phyloP scores from a whole-genome alignment of 2,329 filamentous ascomycete species.

The Karstenula rhodostoma region DNA sequence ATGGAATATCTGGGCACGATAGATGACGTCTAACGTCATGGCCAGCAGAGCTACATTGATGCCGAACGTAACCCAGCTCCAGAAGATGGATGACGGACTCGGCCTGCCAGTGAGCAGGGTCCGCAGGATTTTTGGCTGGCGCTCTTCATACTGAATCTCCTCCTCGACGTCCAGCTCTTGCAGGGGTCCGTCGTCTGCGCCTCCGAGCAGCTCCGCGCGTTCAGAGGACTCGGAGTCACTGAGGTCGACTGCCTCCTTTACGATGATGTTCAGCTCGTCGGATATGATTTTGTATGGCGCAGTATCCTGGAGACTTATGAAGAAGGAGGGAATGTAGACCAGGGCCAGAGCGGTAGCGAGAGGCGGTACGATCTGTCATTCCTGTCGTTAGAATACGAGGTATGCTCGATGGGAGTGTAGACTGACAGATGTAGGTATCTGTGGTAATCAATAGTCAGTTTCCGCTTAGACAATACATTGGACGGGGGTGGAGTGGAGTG shows the following conservation, averaged over 20 bases:
- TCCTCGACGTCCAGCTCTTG: conserved; percentile 68
- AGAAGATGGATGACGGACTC: conserved; percentile 70
- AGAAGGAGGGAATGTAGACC: conserved; percentile 71
- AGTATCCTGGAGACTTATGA: conserved; percentile 65
- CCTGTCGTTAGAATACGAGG: conserved; percentile 18
- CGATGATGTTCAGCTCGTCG: conserved; percentile 64
- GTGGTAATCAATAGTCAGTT: conserved; percentile 23
- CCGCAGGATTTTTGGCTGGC: conserved; percentile 64
- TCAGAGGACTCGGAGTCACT: conserved; percentile 40
- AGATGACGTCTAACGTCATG: conserved; percentile 79
- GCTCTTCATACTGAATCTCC: conserved; percentile 66
- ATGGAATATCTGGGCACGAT: conserved; percentile 74
- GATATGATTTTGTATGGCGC: conserved; percentile 65
- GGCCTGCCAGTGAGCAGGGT: conserved; percentile 81
- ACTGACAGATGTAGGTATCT: conserved; percentile 47
- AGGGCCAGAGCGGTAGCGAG: conserved; percentile 69
- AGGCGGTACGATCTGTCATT: conserved; percentile 49
- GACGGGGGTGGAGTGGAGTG: conserved; percentile 13
- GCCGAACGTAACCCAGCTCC: conserved; percentile 72
- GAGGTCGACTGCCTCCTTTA: conserved; percentile 49
- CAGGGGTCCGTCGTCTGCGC: conserved; percentile 42
- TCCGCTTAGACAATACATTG: conserved; percentile 12
- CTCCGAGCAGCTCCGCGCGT: conserved; percentile 52
- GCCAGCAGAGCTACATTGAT: conserved; percentile 75
- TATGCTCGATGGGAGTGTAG: conserved; percentile 2